Conservation (phyloP, 306 rosid genomes). For the Castanopsis chinensis region DNA sequence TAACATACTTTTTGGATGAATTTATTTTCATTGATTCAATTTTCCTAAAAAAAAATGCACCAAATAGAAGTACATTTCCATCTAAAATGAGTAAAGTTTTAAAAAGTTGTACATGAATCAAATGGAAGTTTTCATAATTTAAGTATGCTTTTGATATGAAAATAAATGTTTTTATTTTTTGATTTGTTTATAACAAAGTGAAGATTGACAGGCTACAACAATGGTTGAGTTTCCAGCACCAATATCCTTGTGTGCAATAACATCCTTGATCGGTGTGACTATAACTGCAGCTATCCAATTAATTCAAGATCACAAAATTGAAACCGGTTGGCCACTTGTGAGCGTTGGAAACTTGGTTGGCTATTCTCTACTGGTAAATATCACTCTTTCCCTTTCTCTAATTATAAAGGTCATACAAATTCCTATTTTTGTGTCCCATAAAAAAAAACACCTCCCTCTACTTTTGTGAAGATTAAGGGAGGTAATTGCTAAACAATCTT, state of each 20-base stretch:
- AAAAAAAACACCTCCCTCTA: no score
- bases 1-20: no score
- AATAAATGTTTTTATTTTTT: not conserved
- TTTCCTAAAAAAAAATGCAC: no score
- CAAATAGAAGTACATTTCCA: no score
- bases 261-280: constrained; percentile 62
- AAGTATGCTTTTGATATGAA: no score
- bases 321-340: constrained; percentile 39
- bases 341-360: constrained; percentile 38
- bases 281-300: constrained; percentile 45
- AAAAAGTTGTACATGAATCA: no score
- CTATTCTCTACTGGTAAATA: constrained; percentile 54
- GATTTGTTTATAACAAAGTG: not conserved
- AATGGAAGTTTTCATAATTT: no score
- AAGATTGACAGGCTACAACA: constrained; percentile 49
- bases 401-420: not conserved
- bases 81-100: no score
- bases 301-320: constrained; percentile 32
- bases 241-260: constrained; percentile 58
- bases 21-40: no score
- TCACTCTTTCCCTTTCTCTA: not conserved
- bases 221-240: constrained; percentile 83
- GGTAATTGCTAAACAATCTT: no score
- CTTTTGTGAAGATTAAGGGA: no score
- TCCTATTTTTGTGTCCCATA: no score